Conservation (phyloP, 2,329 filamentous ascomycete genomes). For the Hypoxylon sp. region DNA sequence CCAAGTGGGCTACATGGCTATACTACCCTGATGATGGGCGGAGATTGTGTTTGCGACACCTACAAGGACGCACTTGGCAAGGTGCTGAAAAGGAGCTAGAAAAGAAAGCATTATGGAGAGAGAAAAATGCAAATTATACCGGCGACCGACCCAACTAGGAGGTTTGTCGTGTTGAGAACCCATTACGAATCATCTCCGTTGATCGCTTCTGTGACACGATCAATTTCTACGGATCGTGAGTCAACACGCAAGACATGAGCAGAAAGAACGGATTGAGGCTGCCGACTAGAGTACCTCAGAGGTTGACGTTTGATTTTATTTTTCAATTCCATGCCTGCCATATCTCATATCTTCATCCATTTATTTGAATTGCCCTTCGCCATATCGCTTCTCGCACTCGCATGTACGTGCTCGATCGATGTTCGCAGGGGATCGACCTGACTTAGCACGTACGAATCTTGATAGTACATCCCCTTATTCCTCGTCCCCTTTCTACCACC, state of each 20-base stretch:
- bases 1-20: constrained; percentile 69
- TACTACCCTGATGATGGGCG: constrained; percentile 66
- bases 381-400: constrained; percentile 39
- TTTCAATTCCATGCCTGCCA: constrained; percentile 6
- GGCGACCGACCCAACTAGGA: neutral
- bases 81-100: constrained; percentile 56
- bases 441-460: constrained; percentile 45
- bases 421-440: constrained; percentile 46
- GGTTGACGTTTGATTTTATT: constrained; percentile 10
- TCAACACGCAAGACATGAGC: neutral
- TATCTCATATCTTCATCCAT: constrained; percentile 45
- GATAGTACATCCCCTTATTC: constrained; percentile 42
- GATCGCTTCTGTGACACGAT: neutral
- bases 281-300: neutral
- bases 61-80: constrained; percentile 67
- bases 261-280: neutral
- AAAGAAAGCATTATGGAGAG: constrained; percentile 45
- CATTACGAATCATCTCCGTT: neutral
- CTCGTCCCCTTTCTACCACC: constrained; percentile 14
- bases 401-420: constrained; percentile 32
- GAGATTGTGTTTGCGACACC: constrained; percentile 64
- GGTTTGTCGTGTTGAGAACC: neutral
- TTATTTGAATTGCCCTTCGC: constrained; percentile 37
- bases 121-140: constrained; percentile 23
- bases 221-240: neutral